A percentile compares a stretch with the other conserved stretches of the same genome.
Evolutionary conservation across 1,139 yeast species (phyloP).

Genomic region (Hyphopichia pseudoburtonii): DNA sequence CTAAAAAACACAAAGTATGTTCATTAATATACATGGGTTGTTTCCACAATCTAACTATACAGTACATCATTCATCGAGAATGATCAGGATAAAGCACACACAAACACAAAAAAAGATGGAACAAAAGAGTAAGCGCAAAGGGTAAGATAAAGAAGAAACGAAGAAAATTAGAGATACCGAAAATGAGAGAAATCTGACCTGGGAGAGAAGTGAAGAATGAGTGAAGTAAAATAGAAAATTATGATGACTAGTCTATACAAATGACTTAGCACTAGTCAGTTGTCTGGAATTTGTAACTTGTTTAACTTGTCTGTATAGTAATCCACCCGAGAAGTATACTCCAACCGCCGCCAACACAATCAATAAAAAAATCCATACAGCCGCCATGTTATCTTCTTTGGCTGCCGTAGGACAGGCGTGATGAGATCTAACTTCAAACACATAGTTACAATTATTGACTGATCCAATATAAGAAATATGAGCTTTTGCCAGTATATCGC

Average conservation of each 20-base stretch:
- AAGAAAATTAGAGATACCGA: not conserved
- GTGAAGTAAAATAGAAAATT: not conserved
- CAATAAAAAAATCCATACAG: conserved; percentile 58
- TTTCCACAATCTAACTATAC: no score
- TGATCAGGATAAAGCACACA: no score
- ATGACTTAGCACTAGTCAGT: conserved; percentile 4
- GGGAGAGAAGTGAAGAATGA: not conserved
- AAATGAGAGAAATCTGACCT: not conserved
- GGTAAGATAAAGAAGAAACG: no score
- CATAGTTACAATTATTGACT: conserved; percentile 73
- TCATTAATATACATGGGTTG: no score
- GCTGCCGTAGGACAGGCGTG: conserved; percentile 87
- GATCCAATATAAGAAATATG: conserved; percentile 70
- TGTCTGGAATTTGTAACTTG: no score
- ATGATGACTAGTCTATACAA: not conserved
- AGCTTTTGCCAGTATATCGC: conserved; percentile 68
- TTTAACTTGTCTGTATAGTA: conserved; percentile 46
- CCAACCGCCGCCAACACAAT: conserved; percentile 53
- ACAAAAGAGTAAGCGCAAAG: no score
- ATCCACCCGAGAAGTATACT: conserved; percentile 57
- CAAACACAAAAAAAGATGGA: no score
- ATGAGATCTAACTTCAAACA: conserved; percentile 82
- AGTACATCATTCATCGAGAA: no score
- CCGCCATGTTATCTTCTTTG: conserved; percentile 53
- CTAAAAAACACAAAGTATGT: no score